Evolutionary conservation across 2,329 filamentous ascomycete species (phyloP).

Genomic region (Fulvia fulva): DNA sequence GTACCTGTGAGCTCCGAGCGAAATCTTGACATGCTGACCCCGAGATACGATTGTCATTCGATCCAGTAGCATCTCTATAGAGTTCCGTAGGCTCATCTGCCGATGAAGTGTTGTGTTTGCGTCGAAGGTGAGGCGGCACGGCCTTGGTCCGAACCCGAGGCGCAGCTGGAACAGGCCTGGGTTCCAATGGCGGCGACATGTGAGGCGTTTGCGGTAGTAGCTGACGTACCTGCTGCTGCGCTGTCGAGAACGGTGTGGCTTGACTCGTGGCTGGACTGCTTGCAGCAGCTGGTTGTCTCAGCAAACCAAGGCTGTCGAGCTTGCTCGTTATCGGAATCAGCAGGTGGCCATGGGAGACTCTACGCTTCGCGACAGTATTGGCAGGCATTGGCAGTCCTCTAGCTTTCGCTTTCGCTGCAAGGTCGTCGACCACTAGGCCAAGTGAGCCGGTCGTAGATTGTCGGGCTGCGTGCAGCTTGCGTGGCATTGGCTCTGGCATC

Average conservation of each 20-base stretch:
- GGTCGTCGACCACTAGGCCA: conserved; percentile 5
- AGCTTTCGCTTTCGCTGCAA: conserved; percentile 16
- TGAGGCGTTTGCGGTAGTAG: conserved; percentile 6
- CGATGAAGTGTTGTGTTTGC: background rate
- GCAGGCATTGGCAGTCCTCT: conserved; percentile 17
- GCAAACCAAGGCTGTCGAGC: conserved; percentile 17
- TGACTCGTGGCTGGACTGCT: background rate
- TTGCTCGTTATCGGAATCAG: conserved; percentile 22
- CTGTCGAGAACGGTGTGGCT: conserved; percentile 2
- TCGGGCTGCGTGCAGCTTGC: background rate
- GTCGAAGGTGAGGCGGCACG: background rate
- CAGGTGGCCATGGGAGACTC: conserved; percentile 21
- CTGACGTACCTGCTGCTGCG: conserved; percentile 3
- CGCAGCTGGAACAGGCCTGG: background rate
- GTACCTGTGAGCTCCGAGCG: conserved; percentile 1
- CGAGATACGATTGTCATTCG: too few species aligned
- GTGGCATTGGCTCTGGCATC: background rate
- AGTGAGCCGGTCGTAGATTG: conserved; percentile 7
- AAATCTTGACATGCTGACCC: background rate
- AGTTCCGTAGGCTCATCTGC: background rate
- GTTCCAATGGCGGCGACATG: background rate
- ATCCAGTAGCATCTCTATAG: background rate
- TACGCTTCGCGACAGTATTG: conserved; percentile 18
- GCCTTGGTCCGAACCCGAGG: background rate
- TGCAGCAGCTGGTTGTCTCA: background rate